phyloP scores from a whole-genome alignment of 192 early-diverging fungal genomes.

The Phycomyces blakesleeanus region DNA sequence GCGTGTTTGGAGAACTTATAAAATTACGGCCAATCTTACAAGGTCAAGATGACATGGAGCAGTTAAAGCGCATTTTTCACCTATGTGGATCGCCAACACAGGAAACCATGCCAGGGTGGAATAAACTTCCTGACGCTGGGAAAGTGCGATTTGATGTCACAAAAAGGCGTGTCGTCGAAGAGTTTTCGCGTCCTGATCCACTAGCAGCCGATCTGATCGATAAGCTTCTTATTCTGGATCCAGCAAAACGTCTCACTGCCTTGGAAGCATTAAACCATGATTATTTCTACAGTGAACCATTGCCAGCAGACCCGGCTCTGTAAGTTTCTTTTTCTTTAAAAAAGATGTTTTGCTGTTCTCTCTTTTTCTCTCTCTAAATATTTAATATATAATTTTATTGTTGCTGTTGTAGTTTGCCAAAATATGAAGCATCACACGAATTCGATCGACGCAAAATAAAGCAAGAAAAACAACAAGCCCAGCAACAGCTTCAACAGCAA shows the following conservation, averaged over 20 bases:
- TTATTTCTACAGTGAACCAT: constrained; percentile 71
- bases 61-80: constrained; percentile 82
- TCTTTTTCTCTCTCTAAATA: no score
- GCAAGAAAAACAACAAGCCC: background rate
- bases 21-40: constrained; percentile 78
- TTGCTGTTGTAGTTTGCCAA: constrained; percentile 58
- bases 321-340: constrained; percentile 24
- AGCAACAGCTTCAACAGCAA: background rate
- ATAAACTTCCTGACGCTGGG: constrained; percentile 55
- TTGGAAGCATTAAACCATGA: constrained; percentile 73
- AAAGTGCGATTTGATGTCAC: constrained; percentile 47
- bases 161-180: constrained; percentile 54
- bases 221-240: constrained; percentile 73
- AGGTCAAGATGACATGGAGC: constrained; percentile 79
- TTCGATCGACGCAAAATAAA: constrained; percentile 55
- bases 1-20: constrained; percentile 96
- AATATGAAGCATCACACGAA: constrained; percentile 77
- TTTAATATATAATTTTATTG: no score
- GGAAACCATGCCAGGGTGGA: constrained; percentile 74
- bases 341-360: no score
- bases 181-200: constrained; percentile 54
- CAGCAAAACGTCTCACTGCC: constrained; percentile 68
- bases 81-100: constrained; percentile 88
- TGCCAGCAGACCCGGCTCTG: constrained; percentile 65
- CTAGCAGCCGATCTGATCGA: constrained; percentile 73